Evolutionary conservation across 345 rosid species (phyloP).

Genomic region (Gossypium herbaceum): DNA sequence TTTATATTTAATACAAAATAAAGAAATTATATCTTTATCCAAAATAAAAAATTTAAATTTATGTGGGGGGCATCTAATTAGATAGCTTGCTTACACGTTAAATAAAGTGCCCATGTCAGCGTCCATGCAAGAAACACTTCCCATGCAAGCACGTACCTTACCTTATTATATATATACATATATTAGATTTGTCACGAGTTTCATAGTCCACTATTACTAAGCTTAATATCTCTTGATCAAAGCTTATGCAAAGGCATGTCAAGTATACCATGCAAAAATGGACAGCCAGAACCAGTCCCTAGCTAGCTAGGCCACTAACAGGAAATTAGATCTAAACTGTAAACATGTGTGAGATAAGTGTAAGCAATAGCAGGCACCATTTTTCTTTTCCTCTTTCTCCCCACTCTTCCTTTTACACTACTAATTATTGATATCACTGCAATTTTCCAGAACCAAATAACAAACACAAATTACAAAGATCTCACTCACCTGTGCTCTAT

Average conservation of each 20-base stretch:
- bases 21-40: too few species aligned
- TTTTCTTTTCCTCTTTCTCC: background rate
- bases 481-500: slow-evolving; percentile 87
- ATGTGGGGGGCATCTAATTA: too few species aligned
- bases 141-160: too few species aligned
- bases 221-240: background rate
- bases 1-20: too few species aligned
- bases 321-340: background rate
- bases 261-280: background rate
- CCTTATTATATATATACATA: too few species aligned
- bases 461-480: slow-evolving; percentile 6
- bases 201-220: background rate
- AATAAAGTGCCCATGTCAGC: too few species aligned
- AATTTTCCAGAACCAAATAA: background rate
- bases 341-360: background rate
- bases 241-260: background rate
- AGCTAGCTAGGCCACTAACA: background rate
- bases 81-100: too few species aligned
- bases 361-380: background rate
- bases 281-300: background rate
- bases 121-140: too few species aligned
- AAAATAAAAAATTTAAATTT: too few species aligned
- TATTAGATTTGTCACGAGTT: background rate
- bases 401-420: background rate
- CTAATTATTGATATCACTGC: background rate